Base-by-base conservation (phyloP, 1,284 basidiomycete genomes). In the Cerioporus squamosus region DNA sequence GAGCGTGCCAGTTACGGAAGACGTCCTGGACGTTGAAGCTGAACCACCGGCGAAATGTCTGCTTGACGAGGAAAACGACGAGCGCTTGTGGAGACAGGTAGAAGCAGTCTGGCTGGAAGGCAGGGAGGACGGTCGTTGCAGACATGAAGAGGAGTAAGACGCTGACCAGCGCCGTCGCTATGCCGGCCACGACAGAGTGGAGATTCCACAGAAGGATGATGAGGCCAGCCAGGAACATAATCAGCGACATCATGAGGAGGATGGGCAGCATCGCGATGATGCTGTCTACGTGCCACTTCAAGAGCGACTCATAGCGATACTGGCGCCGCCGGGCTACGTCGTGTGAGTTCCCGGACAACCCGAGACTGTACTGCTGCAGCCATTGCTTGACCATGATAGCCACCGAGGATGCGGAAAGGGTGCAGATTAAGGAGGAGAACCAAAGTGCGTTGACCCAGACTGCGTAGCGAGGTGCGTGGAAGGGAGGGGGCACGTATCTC, bases 41-140 rank as follows among this genome's bases (percentile, higher is more conserved):
- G 20, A 49, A 23, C n/a, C 24, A 8, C 14, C 43, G 26, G 18
- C 40, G 36, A 4, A 29, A 14, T 5, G 33, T 29, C 31, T 51
- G 57, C 17, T 51, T n/a, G 20, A 48, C 31, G 12, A 56, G 20
- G 44, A 57, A 47, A 40, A 63, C 33, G 26, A 51, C 57, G 50
- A 66, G 66, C 3, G 70, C 59, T 53, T 69, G 68, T 2, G 70
- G 70, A 2, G 69, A 67, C 38, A 65, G 67, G 61, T 69, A 72
- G 18, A 65, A 63, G 50, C 67, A 70, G 23, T 59, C 51, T 7
- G 62, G 1, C n/a, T 55, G 53, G 52, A 68, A 63, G 9, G 60
- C 51, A 7, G 71, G 70, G 5, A 69, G 53, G 20, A 71, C 44
- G 1, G 62, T 66, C 1, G 69, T 70, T 4, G 31, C 36, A 4